phyloP scores from a whole-genome alignment of 78 protist genomes.

The Fonticula alba region DNA sequence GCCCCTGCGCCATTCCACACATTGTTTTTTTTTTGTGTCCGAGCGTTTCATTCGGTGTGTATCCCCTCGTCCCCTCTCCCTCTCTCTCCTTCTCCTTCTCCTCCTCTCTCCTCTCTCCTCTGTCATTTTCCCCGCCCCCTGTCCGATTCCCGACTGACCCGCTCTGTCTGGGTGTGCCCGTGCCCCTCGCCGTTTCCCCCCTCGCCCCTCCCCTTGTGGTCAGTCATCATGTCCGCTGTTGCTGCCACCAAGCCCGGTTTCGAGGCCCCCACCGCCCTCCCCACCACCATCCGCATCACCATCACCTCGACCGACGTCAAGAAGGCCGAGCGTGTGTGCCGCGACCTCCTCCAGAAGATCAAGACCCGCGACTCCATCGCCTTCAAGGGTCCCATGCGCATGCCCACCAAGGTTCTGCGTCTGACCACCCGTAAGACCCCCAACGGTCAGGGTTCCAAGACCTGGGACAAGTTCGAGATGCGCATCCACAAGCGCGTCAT shows the following conservation, averaged over 20 bases:
- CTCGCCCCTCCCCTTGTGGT: too few species aligned
- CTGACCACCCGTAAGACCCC: conserved; percentile 98
- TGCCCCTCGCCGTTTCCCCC: too few species aligned
- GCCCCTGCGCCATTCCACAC: too few species aligned
- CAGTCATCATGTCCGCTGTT: too few species aligned
- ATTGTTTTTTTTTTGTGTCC: too few species aligned
- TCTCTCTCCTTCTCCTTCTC: too few species aligned
- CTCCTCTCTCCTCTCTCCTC: too few species aligned
- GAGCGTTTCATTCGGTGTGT: too few species aligned
- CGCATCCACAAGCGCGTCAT: conserved; percentile 99
- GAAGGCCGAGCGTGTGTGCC: conserved; percentile 83
- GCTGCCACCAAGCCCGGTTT: not conserved
- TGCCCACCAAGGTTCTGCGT: conserved; percentile 91
- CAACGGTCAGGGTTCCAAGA: conserved; percentile 99
- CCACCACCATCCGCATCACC: conserved; percentile 63
- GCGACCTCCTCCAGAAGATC: conserved; percentile 66
- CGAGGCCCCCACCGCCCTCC: conserved; percentile 9
- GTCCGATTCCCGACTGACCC: too few species aligned
- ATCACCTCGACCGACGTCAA: conserved; percentile 79
- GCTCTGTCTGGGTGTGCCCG: too few species aligned
- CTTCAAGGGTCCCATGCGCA: conserved; percentile 96
- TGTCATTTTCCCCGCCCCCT: too few species aligned
- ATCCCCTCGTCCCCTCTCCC: too few species aligned
- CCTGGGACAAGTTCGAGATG: conserved; percentile 99
- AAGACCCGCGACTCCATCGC: conserved; percentile 49